Base-by-base conservation (phyloP, 2,329 filamentous ascomycete genomes). In the Neofusicoccum sp. region DNA sequence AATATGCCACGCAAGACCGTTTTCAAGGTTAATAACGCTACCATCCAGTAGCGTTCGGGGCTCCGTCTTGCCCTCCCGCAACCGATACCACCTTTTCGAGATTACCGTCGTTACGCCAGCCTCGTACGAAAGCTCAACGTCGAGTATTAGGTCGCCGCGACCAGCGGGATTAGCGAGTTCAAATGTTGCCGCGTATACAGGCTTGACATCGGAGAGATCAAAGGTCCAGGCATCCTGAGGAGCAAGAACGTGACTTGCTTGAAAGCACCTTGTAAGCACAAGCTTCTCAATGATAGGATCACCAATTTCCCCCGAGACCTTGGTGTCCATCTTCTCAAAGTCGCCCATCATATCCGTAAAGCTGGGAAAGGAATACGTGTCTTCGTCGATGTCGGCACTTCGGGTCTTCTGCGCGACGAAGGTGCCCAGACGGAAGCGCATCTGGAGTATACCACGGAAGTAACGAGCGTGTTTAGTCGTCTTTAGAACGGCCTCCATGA, bases 1-100 rank as follows among this genome's bases (percentile, higher is more conserved):
- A 11, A 61, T n/a, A n/a, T 61, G 41, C 59, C 59, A 61, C 3
- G 59, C 40, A 11, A 57, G 41, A 7, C 59, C 59, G 12, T 56
- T 43, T 12, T 45, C 8, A 2, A 61, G 20, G 14, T 34, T 41
- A 8, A 61, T 14, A 4, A 61, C 40, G 28, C 28, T 61, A 3
- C 33, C 49, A 33, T 61, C 59, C 9, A 57, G 8, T 5, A 61
- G 7, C 26, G n/a, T 48, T 34, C 43, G 34, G 8, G 34, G 31
- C 2, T 56, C 41, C 7, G 2, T 33, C 24, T 41, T 33, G 24
- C 20, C n/a, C 9, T 56, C 28, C 14, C 38, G 28, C 7, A 56
- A 6, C 11, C 26, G 41, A 16, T 24, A 57, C 59, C 59, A 61
- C 8, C 49, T 41, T n/a, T 41, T 47, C 2, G 33, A 40, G 3